Base-by-base conservation (phyloP, 768 basidiomycete genomes). In the Amyloporia xantha region DNA sequence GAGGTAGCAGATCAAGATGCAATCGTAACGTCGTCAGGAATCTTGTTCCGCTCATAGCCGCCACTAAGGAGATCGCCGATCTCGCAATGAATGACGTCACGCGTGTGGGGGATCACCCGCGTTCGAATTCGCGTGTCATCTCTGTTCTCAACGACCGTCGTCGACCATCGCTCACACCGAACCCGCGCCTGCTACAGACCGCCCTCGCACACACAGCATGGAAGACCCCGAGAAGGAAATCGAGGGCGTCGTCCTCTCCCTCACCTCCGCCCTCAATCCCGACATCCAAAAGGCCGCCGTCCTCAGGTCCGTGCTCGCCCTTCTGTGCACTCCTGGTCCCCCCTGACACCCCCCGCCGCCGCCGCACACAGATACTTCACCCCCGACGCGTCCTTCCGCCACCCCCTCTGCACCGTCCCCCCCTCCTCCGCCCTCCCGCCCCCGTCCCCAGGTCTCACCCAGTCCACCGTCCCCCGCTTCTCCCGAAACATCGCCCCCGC, bases 391-490 rank as follows among this genome's bases (percentile, higher is more conserved):
- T 71, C 66, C 2, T 79, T 85, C 59, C 71, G 69, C 35, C 81
- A 85, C 60, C 80, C 83, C 0, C 49, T 84, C 23, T 82, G 74
- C 67, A 60, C 65, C 36, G 73, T 84, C 9, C 47, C 47, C 23
- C 28, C 47, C 38, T 35, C 30, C 19, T 28, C n/a, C 20, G 4
- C 27, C 11, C 15, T 33, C 3, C 19, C 30, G 5, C 19, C 44
- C 6, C 30, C 28, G 4, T 43, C 42, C 6, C 42, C 44, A 12
- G 24, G 13, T 5, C 44, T 35, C 52, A 79, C 78, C 23, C 70
- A 66, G 1, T 79, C 84, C 59, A 71, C 68, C 27, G 81, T 84
- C 60, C 80, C 83, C 0, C 49, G 84, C 20, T 82, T 73, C 5
- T 35, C 33, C 21, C 72, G 66, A 40, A 82, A 79, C 56, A 77